Evolutionary conservation across 225 moss, liverwort and hornwort species (phyloP).

Genomic region (Physcomitrium patens): DNA sequence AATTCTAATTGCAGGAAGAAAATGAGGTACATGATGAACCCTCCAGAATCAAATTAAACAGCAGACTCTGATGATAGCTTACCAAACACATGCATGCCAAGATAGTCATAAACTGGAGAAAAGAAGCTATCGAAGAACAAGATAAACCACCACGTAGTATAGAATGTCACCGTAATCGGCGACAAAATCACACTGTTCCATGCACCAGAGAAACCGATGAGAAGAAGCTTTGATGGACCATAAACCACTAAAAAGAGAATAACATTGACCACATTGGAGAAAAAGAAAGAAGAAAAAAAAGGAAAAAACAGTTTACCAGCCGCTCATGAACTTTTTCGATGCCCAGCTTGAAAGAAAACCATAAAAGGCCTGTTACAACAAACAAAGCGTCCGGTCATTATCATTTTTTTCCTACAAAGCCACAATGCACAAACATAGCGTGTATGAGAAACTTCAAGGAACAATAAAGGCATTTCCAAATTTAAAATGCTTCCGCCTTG

Average conservation of each 20-base stretch:
- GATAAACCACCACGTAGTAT: constrained; percentile 98
- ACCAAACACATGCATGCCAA: constrained; percentile 98
- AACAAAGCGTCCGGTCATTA: constrained; percentile 27
- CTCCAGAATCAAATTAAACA: not conserved
- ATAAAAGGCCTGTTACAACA: constrained; percentile 84
- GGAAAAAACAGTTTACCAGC: constrained; percentile 67
- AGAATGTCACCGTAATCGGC: constrained; percentile 97
- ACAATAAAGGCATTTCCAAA: too few species aligned
- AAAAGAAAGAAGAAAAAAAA: too few species aligned
- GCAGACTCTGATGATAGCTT: constrained; percentile 8
- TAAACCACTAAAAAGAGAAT: not conserved
- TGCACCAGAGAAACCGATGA: constrained; percentile 17
- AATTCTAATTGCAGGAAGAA: not conserved
- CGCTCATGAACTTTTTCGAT: constrained; percentile 99
- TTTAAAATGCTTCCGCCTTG: not conserved
- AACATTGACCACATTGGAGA: not conserved
- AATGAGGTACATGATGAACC: constrained; percentile 2
- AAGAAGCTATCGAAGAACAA: constrained; percentile 91
- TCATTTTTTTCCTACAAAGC: not conserved
- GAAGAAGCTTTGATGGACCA: not conserved
- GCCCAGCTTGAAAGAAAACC: constrained; percentile 99
- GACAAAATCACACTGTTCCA: constrained; percentile 90
- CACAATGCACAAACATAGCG: not conserved
- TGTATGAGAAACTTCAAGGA: not conserved
- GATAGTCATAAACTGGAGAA: constrained; percentile 80